A percentile compares a stretch with the other conserved stretches of the same genome.
Conservation (phyloP, 2,329 filamentous ascomycete genomes). For the Didymella lethalis region DNA sequence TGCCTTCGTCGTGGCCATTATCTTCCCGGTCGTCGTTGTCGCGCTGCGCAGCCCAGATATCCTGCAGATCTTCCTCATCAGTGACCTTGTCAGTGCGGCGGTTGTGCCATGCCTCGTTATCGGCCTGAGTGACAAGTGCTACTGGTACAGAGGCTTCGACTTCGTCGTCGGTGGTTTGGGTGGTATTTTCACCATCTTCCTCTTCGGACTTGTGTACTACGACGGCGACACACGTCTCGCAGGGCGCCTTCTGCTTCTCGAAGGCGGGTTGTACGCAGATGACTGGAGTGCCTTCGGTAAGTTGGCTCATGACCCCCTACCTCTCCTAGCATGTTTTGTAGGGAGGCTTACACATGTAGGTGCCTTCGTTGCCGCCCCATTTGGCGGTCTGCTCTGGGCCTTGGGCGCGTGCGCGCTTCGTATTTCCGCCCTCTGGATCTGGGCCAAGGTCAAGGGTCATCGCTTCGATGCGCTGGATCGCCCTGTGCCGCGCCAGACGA, state of each 20-base stretch:
- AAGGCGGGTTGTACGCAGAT: conserved; percentile 75
- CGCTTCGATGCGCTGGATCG: conserved; percentile 73
- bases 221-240: conserved; percentile 70
- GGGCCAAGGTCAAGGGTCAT: conserved; percentile 65
- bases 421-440: conserved; percentile 64
- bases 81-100: conserved; percentile 78
- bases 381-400: conserved; percentile 77
- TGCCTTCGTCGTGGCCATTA: conserved; percentile 71
- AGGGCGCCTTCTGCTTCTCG: conserved; percentile 72
- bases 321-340: too few species aligned
- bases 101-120: conserved; percentile 77
- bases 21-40: conserved; percentile 76
- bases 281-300: conserved; percentile 82
- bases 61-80: conserved; percentile 83
- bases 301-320: not conserved
- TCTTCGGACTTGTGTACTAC: conserved; percentile 82
- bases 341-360: conserved; percentile 40
- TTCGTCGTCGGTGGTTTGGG: conserved; percentile 80
- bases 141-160: conserved; percentile 82
- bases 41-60: conserved; percentile 77
- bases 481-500: conserved; percentile 32
- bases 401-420: conserved; percentile 68
- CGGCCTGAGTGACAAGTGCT: conserved; percentile 70
- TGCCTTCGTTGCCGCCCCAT: conserved; percentile 79
- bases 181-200: conserved; percentile 79